Base-by-base conservation (phyloP, 2,329 filamentous ascomycete genomes). In the Trichoderma sp. region DNA sequence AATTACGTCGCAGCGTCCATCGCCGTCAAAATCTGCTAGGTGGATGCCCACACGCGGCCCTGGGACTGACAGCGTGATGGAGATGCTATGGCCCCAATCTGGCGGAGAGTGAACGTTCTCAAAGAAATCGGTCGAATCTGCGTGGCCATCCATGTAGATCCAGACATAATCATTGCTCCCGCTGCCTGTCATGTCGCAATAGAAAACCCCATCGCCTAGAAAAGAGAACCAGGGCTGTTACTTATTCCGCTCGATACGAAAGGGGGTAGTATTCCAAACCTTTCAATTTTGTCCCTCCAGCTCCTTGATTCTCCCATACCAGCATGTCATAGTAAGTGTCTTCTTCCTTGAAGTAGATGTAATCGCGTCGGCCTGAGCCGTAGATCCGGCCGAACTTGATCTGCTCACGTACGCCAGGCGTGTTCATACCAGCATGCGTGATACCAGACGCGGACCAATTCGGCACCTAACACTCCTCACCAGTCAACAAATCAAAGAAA, bases 181-280 rank as follows among this genome's bases (percentile, higher is more conserved):
- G n/a, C 62, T 64, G 62, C 62, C 62, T 14, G 62, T 64, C 62
- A 64, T 64, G 31, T 64, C 62, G 62, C 62, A 64, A 64, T 64
- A 64, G n/a, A 64, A 64, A 38, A 38, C 62, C 11, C 62, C 62
- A 35, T 64, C 62, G 31, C 62, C 62, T 64, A 64, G 31, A 18
- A 64, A 64, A 64, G 62, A 38, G 62, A 64, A 64, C 31, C 31
- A 38, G 31, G 60, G 31, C 27, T 64, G n/a, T 64, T 38, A 64
- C 31, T 64, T 21, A 38, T 16, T n/a, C 18, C n/a, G 62, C 31
- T 35, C 31, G 8, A 7, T 41, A 18, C 6, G 4, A 18, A 41
- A 41, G 38, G 38, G 38, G 38, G 38, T 18, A 18, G 38, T 4
- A 24, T 6, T 64, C 29, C 62, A 64, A 21, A 64, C 62, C 62